phyloP scores from a whole-genome alignment of 1,139 yeast genomes.

The Yamadazyma kanchanaburiensis region DNA sequence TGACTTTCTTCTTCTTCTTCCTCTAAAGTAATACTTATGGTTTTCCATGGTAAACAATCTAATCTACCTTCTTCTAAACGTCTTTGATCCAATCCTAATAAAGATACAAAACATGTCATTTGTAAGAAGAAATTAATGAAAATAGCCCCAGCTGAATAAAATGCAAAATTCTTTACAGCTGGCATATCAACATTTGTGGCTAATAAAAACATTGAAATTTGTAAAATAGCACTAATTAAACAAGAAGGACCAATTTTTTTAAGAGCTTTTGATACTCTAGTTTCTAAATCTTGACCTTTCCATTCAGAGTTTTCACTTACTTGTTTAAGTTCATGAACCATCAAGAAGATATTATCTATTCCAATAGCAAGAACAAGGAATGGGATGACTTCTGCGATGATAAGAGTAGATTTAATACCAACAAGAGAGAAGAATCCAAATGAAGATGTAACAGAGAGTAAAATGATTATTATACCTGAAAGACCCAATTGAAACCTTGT shows the following conservation, averaged over 20 bases:
- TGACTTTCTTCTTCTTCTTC: conserved; percentile 5
- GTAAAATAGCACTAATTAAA: conserved; percentile 70
- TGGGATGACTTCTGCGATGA: conserved; percentile 97
- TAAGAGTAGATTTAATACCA: conserved; percentile 81
- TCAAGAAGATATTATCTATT: conserved; percentile 85
- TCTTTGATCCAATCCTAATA: conserved; percentile 64
- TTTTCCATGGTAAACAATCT: conserved; percentile 57
- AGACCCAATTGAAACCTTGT: conserved; percentile 77
- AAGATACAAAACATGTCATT: conserved; percentile 74
- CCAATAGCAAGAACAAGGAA: conserved; percentile 91
- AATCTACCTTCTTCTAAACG: conserved; percentile 57
- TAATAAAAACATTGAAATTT: conserved; percentile 70
- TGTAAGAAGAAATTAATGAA: conserved; percentile 73
- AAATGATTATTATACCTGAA: conserved; percentile 75
- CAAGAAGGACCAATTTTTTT: conserved; percentile 86
- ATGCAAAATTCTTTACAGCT: conserved; percentile 89
- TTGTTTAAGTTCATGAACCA: conserved; percentile 71
- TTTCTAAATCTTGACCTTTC: conserved; percentile 26
- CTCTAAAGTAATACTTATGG: conserved; percentile 11
- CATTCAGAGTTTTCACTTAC: conserved; percentile 36
- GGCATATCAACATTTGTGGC: conserved; percentile 91
- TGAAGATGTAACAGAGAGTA: conserved; percentile 74
- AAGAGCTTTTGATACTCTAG: conserved; percentile 61
- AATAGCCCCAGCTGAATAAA: conserved; percentile 86
- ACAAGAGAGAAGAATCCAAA: conserved; percentile 76